Base-by-base conservation (phyloP, 2,329 filamentous ascomycete species). In the Trichoderma asperellum region DNA sequence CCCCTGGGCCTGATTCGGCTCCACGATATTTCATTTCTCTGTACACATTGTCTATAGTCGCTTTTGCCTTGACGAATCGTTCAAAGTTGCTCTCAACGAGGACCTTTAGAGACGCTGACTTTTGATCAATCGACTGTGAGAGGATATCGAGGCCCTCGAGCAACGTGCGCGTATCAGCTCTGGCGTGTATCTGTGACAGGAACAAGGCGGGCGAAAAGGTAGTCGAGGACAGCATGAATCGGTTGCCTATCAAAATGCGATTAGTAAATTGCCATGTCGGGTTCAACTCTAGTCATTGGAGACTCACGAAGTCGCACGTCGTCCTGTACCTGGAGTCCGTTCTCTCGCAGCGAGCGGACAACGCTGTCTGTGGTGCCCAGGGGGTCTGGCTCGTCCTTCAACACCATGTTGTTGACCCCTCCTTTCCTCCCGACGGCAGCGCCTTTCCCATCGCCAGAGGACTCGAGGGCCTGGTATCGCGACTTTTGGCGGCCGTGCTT, bases 31-130 rank as follows among this genome's bases (percentile, higher is more conserved):
- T 97, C 96, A 99, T 99, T 80, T 99, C 96, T 71, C 91, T 96
- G 81, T 99, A 99, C 64, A 99, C 96, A 81, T 97, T 97, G 82
- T 99, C 96, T 76, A 99, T 98, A 8, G 95, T 98, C 21, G 95
- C 93, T 80, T 99, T 99, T 55, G 96, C 96, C 72, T 93, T 91
- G 68, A 99, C 96, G 82, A 99, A 99, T 73, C 95, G 91, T 81
- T 99, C 96, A 77, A 99, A 99, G 79, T 99, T 99, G 72, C 93
- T 95, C 80, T 99, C 96, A 29, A 99, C 96, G 21, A 99, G 86
- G 12, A 97, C 92, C 78, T 99, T 99, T 71, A 99, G 87, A 4
- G 94, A 97, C 0, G 95, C 96, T 0, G 95, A 97, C 80, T 99
- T 99, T 81, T 98, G 93, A 76, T 98, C 96, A 76, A 99, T 99